Evolutionary conservation across 1,284 basidiomycete genomes (phyloP).

Genomic region (Phlebopus sp.): DNA sequence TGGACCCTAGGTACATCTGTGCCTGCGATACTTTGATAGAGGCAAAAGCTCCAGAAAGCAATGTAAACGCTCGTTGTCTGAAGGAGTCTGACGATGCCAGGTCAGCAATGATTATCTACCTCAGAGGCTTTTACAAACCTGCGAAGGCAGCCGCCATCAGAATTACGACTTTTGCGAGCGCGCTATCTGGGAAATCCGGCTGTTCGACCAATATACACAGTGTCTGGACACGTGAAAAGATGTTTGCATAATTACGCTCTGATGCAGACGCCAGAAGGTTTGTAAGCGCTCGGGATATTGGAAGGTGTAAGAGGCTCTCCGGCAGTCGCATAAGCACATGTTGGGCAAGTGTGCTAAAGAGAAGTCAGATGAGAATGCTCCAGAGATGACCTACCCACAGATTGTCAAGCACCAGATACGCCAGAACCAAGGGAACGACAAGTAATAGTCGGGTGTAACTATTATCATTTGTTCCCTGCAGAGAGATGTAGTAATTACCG

Average conservation of each 20-base stretch:
- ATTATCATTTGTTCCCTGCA: conserved; percentile 38
- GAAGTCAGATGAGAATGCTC: conserved; percentile 7
- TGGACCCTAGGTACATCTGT: conserved; percentile 53
- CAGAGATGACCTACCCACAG: conserved; percentile 40
- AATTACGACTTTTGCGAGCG: conserved; percentile 44
- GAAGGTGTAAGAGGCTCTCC: conserved; percentile 38
- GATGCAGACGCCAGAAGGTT: conserved; percentile 47
- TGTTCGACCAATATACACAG: conserved; percentile 42
- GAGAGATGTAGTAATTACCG: not conserved
- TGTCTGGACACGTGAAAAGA: conserved; percentile 49
- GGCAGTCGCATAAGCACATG: conserved; percentile 54
- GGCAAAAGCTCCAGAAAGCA: conserved; percentile 61
- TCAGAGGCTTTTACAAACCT: conserved; percentile 37
- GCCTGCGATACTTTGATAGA: conserved; percentile 53
- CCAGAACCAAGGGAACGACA: conserved; percentile 55
- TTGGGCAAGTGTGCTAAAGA: conserved; percentile 52
- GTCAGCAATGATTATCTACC: not conserved
- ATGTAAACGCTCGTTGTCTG: conserved; percentile 49
- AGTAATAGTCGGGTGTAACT: conserved; percentile 48
- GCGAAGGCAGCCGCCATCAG: conserved; percentile 47
- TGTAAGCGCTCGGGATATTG: conserved; percentile 45
- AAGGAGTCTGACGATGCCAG: conserved; percentile 41
- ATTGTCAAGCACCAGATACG: conserved; percentile 58
- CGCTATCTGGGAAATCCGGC: conserved; percentile 41
- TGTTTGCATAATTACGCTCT: conserved; percentile 51